These are phyloP conservation scores for Cystobasidium pallidum DNA, from an alignment of 1,284 basidiomycete genomes.

Conservation along the genomic window DNA sequence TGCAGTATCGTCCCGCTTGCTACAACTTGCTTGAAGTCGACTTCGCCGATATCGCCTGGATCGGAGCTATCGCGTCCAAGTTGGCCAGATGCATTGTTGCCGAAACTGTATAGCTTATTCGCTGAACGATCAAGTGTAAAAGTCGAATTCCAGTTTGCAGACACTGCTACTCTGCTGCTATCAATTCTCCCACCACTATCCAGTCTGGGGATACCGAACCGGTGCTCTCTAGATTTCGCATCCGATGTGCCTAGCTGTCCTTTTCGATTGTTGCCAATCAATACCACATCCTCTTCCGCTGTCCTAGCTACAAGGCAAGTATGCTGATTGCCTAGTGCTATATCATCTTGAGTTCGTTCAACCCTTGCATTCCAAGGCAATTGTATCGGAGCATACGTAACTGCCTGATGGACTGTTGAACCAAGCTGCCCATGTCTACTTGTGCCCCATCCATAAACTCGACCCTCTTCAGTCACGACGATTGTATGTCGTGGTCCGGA, in stretches of 20 bases:
- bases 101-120: slow-evolving; percentile 57
- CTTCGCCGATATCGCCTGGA: slow-evolving; percentile 1
- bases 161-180: neutral
- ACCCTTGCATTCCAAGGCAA: slow-evolving; percentile 46
- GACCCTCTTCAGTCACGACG: neutral
- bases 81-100: slow-evolving; percentile 71
- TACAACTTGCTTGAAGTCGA: neutral
- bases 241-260: slow-evolving; percentile 17
- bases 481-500: slow-evolving; percentile 36
- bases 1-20: slow-evolving; percentile 49
- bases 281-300: neutral
- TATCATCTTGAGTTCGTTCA: neutral
- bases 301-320: slow-evolving; percentile 38
- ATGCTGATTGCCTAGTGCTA: slow-evolving; percentile 48
- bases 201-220: neutral
- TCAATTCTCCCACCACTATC: neutral
- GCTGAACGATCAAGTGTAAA: slow-evolving; percentile 60
- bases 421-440: slow-evolving; percentile 38
- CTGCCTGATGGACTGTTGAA: neutral
- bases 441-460: slow-evolving; percentile 18
- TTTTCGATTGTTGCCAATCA: slow-evolving; percentile 10
- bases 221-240: neutral
- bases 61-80: slow-evolving; percentile 61
- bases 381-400: neutral
- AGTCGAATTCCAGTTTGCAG: slow-evolving; percentile 78